Evolutionary conservation across 1,284 basidiomycete species (phyloP).

Genomic region (Cutaneotrichosporon sp.): DNA sequence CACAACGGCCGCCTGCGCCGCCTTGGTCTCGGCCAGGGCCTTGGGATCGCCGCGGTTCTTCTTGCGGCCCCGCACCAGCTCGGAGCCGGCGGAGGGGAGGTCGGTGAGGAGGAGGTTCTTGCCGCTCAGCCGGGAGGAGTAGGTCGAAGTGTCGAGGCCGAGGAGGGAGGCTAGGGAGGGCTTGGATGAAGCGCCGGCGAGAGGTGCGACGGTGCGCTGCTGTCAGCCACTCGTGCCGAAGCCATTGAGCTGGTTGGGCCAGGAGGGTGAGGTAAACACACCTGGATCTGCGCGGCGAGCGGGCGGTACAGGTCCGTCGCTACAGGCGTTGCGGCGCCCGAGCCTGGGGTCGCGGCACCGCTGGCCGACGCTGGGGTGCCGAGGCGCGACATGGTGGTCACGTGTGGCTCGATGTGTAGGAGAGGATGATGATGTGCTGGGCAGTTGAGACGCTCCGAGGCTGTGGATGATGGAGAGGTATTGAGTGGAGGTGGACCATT

Average conservation of each 20-base stretch:
- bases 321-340: constrained; percentile 30
- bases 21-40: constrained; percentile 20
- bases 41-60: constrained; percentile 33
- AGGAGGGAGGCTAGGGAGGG: constrained; percentile 29
- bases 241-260: no score
- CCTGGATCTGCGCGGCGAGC: constrained; percentile 16
- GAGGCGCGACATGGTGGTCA: background rate
- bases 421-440: no score
- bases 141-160: constrained; percentile 29
- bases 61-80: constrained; percentile 38
- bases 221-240: constrained; percentile 9
- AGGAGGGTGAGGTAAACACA: no score
- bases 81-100: constrained; percentile 9
- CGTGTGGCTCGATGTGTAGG: background rate
- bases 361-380: background rate
- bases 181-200: background rate
- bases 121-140: constrained; percentile 34
- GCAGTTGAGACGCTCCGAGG: background rate
- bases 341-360: background rate
- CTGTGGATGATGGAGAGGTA: background rate
- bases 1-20: constrained; percentile 14
- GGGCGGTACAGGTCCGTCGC: constrained; percentile 24
- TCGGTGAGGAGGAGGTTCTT: constrained; percentile 38
- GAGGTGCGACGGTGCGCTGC: constrained; percentile 5
- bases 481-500: no score